Conservation (phyloP, 2,329 filamentous ascomycete genomes). For the Trichoderma harzianum region DNA sequence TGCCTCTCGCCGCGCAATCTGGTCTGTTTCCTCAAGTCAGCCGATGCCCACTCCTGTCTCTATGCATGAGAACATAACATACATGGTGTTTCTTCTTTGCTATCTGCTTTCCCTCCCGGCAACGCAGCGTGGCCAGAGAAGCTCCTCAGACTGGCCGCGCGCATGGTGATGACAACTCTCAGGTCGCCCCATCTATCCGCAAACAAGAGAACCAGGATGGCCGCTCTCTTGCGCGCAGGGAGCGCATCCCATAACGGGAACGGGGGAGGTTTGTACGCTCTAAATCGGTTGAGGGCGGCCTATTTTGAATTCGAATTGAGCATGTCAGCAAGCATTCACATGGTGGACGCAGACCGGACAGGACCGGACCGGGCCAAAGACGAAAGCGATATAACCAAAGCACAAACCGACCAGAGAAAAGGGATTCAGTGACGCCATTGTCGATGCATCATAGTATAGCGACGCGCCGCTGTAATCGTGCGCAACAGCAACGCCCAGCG, state of each 20-base stretch:
- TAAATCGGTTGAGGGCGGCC: conserved; percentile 59
- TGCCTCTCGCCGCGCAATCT: conserved; percentile 85
- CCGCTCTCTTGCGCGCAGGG: conserved; percentile 67
- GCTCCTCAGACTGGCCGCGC: conserved; percentile 59
- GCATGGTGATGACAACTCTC: conserved; percentile 66
- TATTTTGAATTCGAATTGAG: conserved; percentile 24
- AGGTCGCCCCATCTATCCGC: conserved; percentile 79
- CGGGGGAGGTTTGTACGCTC: conserved; percentile 57
- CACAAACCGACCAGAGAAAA: conserved; percentile 49
- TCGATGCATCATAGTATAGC: conserved; percentile 55
- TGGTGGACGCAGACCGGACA: background rate
- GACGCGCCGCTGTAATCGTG: conserved; percentile 37
- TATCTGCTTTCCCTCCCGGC: conserved; percentile 72
- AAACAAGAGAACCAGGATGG: conserved; percentile 84
- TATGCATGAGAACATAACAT: conserved; percentile 26
- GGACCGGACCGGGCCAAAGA: background rate
- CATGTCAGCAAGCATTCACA: background rate
- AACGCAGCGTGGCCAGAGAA: conserved; percentile 86
- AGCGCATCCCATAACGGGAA: conserved; percentile 61
- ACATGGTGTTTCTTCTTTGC: conserved; percentile 57
- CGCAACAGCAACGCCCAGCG: background rate
- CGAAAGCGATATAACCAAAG: background rate
- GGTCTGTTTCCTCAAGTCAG: conserved; percentile 46
- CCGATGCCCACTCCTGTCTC: background rate
- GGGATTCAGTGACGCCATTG: conserved; percentile 55